Conservation (phyloP, 2,329 filamentous ascomycete genomes). For the Colletotrichum godetiae region DNA sequence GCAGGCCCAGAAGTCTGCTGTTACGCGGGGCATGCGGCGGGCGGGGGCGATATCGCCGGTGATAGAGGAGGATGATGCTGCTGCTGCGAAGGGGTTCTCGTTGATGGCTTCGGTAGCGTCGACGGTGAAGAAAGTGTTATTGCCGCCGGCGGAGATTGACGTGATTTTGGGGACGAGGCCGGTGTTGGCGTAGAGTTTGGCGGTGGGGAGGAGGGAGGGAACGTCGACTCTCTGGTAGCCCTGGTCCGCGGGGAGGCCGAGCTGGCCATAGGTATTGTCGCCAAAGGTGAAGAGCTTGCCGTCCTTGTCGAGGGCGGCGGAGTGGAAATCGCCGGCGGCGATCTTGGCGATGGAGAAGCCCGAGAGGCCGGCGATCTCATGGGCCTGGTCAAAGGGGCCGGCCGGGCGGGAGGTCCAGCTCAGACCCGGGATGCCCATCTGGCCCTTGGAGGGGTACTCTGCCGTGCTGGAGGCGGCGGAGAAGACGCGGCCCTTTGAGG, state of each 20-base stretch:
- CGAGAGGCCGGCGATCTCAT: constrained; percentile 79
- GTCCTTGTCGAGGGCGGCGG: constrained; percentile 78
- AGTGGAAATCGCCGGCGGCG: constrained; percentile 89
- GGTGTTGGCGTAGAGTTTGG: constrained; percentile 77
- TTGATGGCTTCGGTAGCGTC: constrained; percentile 74
- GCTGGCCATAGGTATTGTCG: constrained; percentile 90
- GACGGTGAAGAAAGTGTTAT: constrained; percentile 87
- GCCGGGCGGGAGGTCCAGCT: constrained; percentile 81
- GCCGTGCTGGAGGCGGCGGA: constrained; percentile 85
- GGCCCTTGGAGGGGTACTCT: constrained; percentile 83
- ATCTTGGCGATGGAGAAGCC: constrained; percentile 79
- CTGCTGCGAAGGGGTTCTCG: constrained; percentile 38
- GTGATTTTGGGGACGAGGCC: constrained; percentile 75
- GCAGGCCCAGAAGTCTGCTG: constrained; percentile 86
- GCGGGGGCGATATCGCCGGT: constrained; percentile 41
- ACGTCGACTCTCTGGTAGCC: constrained; percentile 73
- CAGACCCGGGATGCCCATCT: constrained; percentile 87
- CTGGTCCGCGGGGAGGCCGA: constrained; percentile 80
- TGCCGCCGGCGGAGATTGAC: constrained; percentile 84
- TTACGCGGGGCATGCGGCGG: constrained; percentile 55
- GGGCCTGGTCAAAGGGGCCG: constrained; percentile 83
- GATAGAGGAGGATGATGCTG: background rate
- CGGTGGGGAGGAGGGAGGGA: constrained; percentile 77
- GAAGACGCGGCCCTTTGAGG: constrained; percentile 86
- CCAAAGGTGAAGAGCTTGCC: constrained; percentile 89